A percentile compares a stretch with the other conserved stretches of the same genome.
These are phyloP conservation scores for Aspergillus neoniger DNA, from an alignment of 2,329 filamentous ascomycete species.

Conservation along the genomic window DNA sequence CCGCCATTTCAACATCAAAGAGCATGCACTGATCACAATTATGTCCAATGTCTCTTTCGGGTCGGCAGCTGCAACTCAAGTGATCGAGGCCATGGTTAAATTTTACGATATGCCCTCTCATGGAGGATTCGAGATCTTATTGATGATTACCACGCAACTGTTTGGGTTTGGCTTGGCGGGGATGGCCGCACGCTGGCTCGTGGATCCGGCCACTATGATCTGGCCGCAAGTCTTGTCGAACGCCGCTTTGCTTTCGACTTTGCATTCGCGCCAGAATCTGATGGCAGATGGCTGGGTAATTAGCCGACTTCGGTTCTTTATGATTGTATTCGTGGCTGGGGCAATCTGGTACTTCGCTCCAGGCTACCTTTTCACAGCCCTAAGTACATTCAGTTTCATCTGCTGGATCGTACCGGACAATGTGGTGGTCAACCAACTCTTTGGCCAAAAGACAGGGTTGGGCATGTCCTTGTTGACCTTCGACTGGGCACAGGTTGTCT, in stretches of 20 bases:
- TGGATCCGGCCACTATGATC: conserved; percentile 63
- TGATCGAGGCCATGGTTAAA: conserved; percentile 42
- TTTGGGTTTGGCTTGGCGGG: conserved; percentile 67
- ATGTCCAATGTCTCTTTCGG: conserved; percentile 52
- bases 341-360: conserved; percentile 50
- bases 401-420: conserved; percentile 72
- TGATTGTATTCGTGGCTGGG: conserved; percentile 35
- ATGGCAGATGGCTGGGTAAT: conserved; percentile 47
- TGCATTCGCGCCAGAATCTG: conserved; percentile 36
- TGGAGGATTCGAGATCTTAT: conserved; percentile 61
- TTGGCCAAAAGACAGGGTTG: conserved; percentile 68
- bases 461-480: conserved; percentile 71
- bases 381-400: conserved; percentile 69
- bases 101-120: conserved; percentile 61
- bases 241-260: conserved; percentile 48
- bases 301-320: conserved; percentile 41
- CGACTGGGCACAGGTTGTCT: conserved; percentile 73
- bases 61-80: conserved; percentile 43
- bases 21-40: conserved; percentile 49
- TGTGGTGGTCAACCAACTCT: conserved; percentile 69
- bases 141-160: conserved; percentile 62
- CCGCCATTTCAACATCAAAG: conserved; percentile 42
- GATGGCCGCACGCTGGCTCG: conserved; percentile 60
- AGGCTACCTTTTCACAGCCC: conserved; percentile 67
- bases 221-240: conserved; percentile 61